These are phyloP conservation scores for Fusarium nanum DNA, from an alignment of 2,329 filamentous ascomycete genomes.

Conservation along the genomic window DNA sequence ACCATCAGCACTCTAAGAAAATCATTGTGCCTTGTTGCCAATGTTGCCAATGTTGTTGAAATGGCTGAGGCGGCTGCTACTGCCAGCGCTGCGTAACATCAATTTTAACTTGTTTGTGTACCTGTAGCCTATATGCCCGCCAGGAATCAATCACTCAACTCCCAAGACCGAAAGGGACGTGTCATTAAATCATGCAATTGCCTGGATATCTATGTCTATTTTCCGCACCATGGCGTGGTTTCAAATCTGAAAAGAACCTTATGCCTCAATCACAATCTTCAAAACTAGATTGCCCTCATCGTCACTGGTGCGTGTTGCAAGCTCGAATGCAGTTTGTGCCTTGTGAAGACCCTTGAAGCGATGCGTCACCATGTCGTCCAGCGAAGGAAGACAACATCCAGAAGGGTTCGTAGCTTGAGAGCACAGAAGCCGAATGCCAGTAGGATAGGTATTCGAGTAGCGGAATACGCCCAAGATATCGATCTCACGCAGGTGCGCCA, in stretches of 20 bases:
- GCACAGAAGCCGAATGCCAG: constrained; percentile 72
- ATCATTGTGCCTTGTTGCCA: not conserved
- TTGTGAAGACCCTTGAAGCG: constrained; percentile 73
- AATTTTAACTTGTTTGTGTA: not conserved
- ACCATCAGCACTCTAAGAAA: not conserved
- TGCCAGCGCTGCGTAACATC: not conserved
- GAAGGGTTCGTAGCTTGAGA: constrained; percentile 54
- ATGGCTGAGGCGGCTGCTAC: not conserved
- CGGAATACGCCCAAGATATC: constrained; percentile 83
- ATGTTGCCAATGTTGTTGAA: not conserved
- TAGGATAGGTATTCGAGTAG: constrained; percentile 80
- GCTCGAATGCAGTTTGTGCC: constrained; percentile 73
- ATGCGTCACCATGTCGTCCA: constrained; percentile 80
- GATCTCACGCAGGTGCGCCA: constrained; percentile 78
- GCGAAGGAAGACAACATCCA: constrained; percentile 66
- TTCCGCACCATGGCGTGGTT: constrained; percentile 21
- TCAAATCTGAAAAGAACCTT: constrained; percentile 22
- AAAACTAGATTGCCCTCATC: constrained; percentile 75
- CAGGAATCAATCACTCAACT: not conserved
- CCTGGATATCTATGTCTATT: constrained; percentile 40
- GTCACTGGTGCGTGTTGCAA: constrained; percentile 76
- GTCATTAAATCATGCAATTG: not conserved
- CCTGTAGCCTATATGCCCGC: not conserved
- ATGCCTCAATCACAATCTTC: constrained; percentile 75
- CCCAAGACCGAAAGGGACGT: not conserved